These are phyloP conservation scores for Aureobasidium subglaciale DNA, from an alignment of 2,329 filamentous ascomycete genomes.

Conservation along the genomic window DNA sequence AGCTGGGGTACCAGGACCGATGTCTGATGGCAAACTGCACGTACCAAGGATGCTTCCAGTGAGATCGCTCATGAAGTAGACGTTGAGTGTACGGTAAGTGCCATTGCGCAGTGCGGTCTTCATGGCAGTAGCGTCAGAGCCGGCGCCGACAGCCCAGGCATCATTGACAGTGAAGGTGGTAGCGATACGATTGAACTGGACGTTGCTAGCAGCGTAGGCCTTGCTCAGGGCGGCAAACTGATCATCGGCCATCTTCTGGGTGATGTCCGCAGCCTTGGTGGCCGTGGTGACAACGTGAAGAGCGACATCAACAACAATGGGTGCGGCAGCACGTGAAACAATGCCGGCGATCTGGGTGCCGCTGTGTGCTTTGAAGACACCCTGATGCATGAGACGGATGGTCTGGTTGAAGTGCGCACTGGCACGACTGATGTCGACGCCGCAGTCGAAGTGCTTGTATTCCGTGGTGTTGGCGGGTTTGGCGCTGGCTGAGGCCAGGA, in stretches of 20 bases:
- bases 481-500: slow-evolving; percentile 16
- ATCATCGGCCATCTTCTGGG: slow-evolving; percentile 33
- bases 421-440: slow-evolving; percentile 31
- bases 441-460: slow-evolving; percentile 36
- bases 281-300: slow-evolving; percentile 40
- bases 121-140: slow-evolving; percentile 43
- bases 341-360: slow-evolving; percentile 24
- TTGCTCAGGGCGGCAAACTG: slow-evolving; percentile 36
- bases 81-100: slow-evolving; percentile 48
- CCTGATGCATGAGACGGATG: slow-evolving; percentile 29
- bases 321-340: slow-evolving; percentile 17
- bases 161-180: slow-evolving; percentile 47
- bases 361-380: slow-evolving; percentile 20
- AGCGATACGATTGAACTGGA: slow-evolving; percentile 44
- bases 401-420: slow-evolving; percentile 34
- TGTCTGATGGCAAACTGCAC: slow-evolving; percentile 42
- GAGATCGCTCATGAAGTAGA: slow-evolving; percentile 54
- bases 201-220: slow-evolving; percentile 43
- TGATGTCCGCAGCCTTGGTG: slow-evolving; percentile 32
- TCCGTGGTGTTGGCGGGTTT: slow-evolving; percentile 1
- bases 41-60: slow-evolving; percentile 43
- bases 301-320: slow-evolving; percentile 35
- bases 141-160: slow-evolving; percentile 45
- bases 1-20: slow-evolving; percentile 34
- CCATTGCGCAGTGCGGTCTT: slow-evolving; percentile 48